Conservation (phyloP, 495 filamentous ascomycete genomes). For the Penicillium psychrofluorescens region DNA sequence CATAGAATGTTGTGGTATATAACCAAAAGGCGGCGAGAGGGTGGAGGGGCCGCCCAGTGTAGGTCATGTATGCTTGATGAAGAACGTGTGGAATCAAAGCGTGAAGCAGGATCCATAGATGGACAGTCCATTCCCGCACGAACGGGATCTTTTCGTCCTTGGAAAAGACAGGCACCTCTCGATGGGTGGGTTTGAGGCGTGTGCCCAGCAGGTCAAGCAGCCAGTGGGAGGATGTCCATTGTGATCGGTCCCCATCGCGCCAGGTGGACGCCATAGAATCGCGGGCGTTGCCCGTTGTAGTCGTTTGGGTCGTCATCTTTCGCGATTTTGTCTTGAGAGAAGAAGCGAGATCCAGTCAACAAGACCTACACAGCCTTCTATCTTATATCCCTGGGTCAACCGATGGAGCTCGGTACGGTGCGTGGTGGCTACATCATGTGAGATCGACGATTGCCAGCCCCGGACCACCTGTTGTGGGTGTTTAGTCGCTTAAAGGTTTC, state of each 20-base stretch:
- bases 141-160: constrained; percentile 25
- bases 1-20: constrained; percentile 17
- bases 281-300: constrained; percentile 12
- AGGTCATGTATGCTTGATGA: constrained; percentile 17
- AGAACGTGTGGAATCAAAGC: constrained; percentile 14
- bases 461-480: too few species aligned
- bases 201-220: constrained; percentile 14
- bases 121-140: constrained; percentile 10
- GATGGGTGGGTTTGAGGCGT: constrained; percentile 13
- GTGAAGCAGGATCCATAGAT: constrained; percentile 16
- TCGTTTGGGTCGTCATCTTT: too few species aligned
- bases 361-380: too few species aligned
- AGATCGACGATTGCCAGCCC: too few species aligned
- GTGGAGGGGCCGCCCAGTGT: constrained; percentile 6
- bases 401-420: too few species aligned
- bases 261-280: constrained; percentile 33
- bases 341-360: too few species aligned
- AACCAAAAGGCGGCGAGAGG: constrained; percentile 11
- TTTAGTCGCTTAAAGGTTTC: too few species aligned
- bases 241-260: constrained; percentile 13
- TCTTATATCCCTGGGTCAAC: too few species aligned
- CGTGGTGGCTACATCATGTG: too few species aligned
- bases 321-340: too few species aligned
- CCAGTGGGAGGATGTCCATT: constrained; percentile 17
- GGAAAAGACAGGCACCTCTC: constrained; percentile 15